Evolutionary conservation across 2,329 filamentous ascomycete species (phyloP).

Genomic region (Gliomastix tumulicola): DNA sequence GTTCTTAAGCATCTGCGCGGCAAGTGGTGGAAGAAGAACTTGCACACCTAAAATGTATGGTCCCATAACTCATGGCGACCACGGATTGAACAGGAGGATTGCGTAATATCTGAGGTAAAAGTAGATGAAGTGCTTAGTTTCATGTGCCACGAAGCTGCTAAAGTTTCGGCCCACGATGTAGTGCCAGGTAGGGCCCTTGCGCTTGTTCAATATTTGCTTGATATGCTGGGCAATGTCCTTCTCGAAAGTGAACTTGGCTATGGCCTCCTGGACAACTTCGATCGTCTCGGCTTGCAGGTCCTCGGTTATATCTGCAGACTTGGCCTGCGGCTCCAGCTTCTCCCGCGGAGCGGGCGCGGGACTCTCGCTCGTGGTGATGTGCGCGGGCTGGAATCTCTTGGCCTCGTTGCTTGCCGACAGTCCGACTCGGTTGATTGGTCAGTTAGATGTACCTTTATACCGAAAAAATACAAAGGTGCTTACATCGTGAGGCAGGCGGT

Average conservation of each 20-base stretch:
- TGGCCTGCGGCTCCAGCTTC: constrained; percentile 86
- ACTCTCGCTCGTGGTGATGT: constrained; percentile 28
- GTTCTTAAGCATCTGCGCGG: no score
- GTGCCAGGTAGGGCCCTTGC: constrained; percentile 98
- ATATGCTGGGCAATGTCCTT: constrained; percentile 94
- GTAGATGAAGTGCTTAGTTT: constrained; percentile 99
- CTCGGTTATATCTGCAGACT: constrained; percentile 97
- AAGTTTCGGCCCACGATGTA: constrained; percentile 99
- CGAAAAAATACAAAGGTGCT: no score
- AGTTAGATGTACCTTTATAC: no score
- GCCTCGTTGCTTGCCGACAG: no score
- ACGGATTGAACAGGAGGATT: constrained; percentile 98
- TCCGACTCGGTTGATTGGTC: background rate
- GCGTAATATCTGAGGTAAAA: constrained; percentile 99
- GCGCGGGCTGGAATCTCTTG: no score
- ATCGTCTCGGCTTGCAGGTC: constrained; percentile 96
- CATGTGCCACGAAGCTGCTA: constrained; percentile 97
- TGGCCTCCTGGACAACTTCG: constrained; percentile 71
- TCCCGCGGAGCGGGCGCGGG: constrained; percentile 56
- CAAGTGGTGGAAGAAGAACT: no score
- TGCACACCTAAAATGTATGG: no score
- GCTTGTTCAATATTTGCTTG: constrained; percentile 95
- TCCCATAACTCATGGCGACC: no score
- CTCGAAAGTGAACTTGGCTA: constrained; percentile 56
- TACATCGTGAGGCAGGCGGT: no score